Evolutionary conservation across 306 rosid species (phyloP), one percentile per base, ranked within the genome.

Genomic region (Vigna nakashimae): DNA sequence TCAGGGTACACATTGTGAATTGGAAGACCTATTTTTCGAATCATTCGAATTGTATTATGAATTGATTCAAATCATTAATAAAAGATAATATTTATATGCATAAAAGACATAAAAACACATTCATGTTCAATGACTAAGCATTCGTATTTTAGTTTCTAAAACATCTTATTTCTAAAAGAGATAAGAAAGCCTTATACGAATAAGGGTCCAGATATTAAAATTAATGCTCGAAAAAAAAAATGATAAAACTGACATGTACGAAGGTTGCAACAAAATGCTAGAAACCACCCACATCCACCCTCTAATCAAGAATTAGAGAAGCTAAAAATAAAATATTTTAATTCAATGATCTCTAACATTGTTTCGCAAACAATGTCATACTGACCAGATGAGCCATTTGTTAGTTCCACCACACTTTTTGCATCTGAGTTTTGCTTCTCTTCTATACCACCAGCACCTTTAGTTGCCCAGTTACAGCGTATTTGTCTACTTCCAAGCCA

Each of bases 401-500:
- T 90, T 53, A 92, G 90, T 85, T 95, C 99, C 65, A 91, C 96
- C 69, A 92, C 91, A 74, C 92, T 91, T 82, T 95, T 95, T 28
- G 86, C 71, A 38, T 95, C 99, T 63, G 93, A 83, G 78, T 76
- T 90, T 86, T 84, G 92, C 85, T 89, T 92, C 79, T 95, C 99
- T 42, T 92, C 99, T 68, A 38, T 91, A 46, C 90, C 63, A 20
- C 75, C 90, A 71, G 99, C 98, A 81, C 98, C 99, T 85, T 95
- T 95, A 48, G 96, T 88, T 59, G 99, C 99, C 99, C 99, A 95
- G 84, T 95, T 95, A 79, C 98, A 95, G 20, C 97, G 97, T 72
- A 92, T 95, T 82, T 92, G 99, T 72, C 99, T 87, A 76, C 98
- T 95, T 67, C 97, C 98, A 65, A 95, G 98, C 99, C 99, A 95